Evolutionary conservation across 2,329 filamentous ascomycete species (phyloP).

Genomic region (Keithomyces neogunnii): DNA sequence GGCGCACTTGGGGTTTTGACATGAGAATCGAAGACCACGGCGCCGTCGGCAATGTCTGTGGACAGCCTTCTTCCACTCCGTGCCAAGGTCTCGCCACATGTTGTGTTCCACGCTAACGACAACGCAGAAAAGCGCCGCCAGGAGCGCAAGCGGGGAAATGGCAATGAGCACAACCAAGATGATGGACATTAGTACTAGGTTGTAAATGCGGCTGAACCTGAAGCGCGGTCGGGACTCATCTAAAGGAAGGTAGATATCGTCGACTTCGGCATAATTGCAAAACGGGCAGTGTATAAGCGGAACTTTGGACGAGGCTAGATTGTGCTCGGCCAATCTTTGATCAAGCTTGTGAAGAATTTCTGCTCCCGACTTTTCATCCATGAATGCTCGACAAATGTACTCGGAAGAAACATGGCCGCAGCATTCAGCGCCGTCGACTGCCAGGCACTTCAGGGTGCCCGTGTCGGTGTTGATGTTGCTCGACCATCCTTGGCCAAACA

Average conservation of each 20-base stretch:
- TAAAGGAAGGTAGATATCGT: constrained; percentile 61
- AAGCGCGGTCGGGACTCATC: constrained; percentile 47
- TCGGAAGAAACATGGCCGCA: constrained; percentile 61
- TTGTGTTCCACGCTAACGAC: constrained; percentile 33
- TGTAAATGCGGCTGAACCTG: constrained; percentile 40
- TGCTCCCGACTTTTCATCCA: constrained; percentile 57
- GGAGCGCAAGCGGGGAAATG: constrained; percentile 41
- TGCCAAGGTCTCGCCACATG: constrained; percentile 30
- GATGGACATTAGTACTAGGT: constrained; percentile 40
- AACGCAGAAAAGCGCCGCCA: constrained; percentile 37
- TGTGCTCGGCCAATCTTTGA: constrained; percentile 68
- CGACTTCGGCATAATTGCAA: constrained; percentile 83
- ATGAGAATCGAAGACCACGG: constrained; percentile 69
- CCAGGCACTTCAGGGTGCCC: constrained; percentile 76
- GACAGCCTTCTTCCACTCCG: constrained; percentile 51
- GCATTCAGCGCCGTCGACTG: constrained; percentile 63
- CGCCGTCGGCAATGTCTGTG: constrained; percentile 60
- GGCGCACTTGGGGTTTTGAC: constrained; percentile 59
- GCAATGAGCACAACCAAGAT: constrained; percentile 48
- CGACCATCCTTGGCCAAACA: constrained; percentile 90
- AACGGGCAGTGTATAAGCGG: constrained; percentile 81
- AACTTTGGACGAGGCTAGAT: constrained; percentile 62
- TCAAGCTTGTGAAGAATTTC: constrained; percentile 71
- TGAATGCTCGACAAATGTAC: constrained; percentile 65
- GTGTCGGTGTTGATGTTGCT: constrained; percentile 65